These are phyloP conservation scores for Juncus inflexus DNA, from an alignment of 176 grass and related monocot genomes.

Conservation along the genomic window DNA sequence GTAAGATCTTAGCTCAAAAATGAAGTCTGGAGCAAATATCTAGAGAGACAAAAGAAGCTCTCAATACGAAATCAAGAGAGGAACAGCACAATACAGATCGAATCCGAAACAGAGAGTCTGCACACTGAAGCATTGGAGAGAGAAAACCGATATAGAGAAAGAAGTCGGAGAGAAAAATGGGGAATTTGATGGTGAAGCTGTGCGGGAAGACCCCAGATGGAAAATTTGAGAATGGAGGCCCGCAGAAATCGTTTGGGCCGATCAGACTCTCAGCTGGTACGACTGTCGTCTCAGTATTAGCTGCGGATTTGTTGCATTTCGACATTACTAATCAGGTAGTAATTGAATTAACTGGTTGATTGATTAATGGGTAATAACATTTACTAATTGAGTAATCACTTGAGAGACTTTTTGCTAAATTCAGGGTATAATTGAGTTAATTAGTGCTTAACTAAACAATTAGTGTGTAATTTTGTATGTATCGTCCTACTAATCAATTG, in stretches of 20 bases:
- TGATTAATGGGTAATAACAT: background rate
- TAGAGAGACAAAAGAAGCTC: constrained; percentile 21
- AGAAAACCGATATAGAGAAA: background rate
- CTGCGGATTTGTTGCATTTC: constrained; percentile 57
- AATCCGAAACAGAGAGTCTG: background rate
- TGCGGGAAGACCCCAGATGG: constrained; percentile 29
- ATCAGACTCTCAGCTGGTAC: constrained; percentile 18
- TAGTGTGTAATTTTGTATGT: too few species aligned
- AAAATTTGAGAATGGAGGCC: background rate
- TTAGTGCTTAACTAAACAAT: background rate
- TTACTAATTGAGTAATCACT: background rate
- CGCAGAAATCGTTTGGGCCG: constrained; percentile 1
- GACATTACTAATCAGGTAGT: constrained; percentile 53
- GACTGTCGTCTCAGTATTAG: constrained; percentile 57
- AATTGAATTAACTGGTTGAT: background rate
- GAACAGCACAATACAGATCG: constrained; percentile 5
- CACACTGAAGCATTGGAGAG: background rate
- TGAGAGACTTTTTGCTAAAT: background rate
- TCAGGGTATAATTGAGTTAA: background rate
- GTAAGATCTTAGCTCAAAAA: constrained; percentile 4
- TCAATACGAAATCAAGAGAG: background rate
- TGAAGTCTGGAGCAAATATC: background rate
- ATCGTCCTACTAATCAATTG: background rate
- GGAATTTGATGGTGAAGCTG: constrained; percentile 70
- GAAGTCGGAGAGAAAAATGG: constrained; percentile 36